Percentiles rank a stretch among this genome's conserved stretches.
Evolutionary conservation across 495 filamentous ascomycete genomes (phyloP).

Genomic region (Neurospora sp.): DNA sequence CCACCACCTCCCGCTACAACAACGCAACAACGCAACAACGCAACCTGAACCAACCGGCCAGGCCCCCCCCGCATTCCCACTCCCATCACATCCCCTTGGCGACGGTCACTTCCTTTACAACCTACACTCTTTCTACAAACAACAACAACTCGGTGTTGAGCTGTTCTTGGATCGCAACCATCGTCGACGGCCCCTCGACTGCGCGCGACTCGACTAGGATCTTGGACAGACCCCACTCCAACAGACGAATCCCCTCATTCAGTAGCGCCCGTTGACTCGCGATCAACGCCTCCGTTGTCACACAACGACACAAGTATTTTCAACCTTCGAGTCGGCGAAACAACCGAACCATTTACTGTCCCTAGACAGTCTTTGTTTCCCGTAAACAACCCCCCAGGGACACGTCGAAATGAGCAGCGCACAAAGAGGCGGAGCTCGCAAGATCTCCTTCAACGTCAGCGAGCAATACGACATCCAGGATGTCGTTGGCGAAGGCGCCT

Average conservation of each 20-base stretch:
- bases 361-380: conserved; percentile 10
- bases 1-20: not conserved
- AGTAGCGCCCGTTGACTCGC: not conserved
- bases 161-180: not conserved
- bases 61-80: not conserved
- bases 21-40: not conserved
- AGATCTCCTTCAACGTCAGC: conserved; percentile 99
- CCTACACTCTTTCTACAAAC: not conserved
- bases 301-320: not conserved
- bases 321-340: not conserved
- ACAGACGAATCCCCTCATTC: not conserved
- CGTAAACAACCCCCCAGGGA: not conserved
- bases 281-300: not conserved
- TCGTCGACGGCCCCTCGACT: not conserved
- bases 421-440: conserved; percentile 54
- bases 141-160: not conserved
- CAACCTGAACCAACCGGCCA: not conserved
- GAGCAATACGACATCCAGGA: conserved; percentile 99
- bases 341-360: not conserved
- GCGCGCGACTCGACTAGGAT: not conserved
- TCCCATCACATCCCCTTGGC: not conserved
- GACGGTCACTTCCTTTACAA: not conserved
- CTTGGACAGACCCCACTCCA: not conserved
- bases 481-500: conserved; percentile 97
- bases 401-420: conserved; percentile 22